Evolutionary conservation across 2,329 filamentous ascomycete species (phyloP).

Genomic region (Grosmannia serpens): DNA sequence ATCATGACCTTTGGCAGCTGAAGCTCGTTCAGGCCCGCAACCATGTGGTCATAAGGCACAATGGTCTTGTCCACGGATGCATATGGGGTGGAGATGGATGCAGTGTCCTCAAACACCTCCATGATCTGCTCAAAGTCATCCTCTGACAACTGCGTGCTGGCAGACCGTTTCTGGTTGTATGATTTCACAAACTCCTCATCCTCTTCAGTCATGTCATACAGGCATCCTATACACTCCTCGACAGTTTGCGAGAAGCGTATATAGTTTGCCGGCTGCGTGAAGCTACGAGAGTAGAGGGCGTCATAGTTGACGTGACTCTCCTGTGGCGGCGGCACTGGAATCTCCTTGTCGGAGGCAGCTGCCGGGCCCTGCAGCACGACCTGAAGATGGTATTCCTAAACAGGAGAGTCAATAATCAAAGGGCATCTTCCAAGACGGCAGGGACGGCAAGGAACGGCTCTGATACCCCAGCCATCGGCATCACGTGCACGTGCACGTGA

Average conservation of each 20-base stretch:
- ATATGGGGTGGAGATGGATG: constrained; percentile 73
- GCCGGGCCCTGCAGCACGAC: constrained; percentile 54
- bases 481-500: constrained; percentile 29
- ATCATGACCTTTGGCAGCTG: constrained; percentile 36
- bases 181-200: constrained; percentile 76
- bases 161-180: constrained; percentile 67
- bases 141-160: constrained; percentile 60
- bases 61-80: constrained; percentile 83
- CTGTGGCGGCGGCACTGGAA: constrained; percentile 53
- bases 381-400: constrained; percentile 89
- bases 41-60: constrained; percentile 65
- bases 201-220: constrained; percentile 90
- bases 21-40: constrained; percentile 49
- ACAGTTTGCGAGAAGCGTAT: constrained; percentile 97
- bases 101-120: constrained; percentile 87
- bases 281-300: constrained; percentile 68
- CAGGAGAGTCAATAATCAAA: constrained; percentile 17
- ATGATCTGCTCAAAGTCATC: constrained; percentile 91
- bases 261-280: constrained; percentile 80
- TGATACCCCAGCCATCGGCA: no score
- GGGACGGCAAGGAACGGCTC: no score
- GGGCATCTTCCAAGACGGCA: not conserved
- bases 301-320: constrained; percentile 70
- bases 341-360: constrained; percentile 46
- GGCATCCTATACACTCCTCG: constrained; percentile 81